phyloP scores from a whole-genome alignment of 768 basidiomycete genomes.

The Suillus weaverae region DNA sequence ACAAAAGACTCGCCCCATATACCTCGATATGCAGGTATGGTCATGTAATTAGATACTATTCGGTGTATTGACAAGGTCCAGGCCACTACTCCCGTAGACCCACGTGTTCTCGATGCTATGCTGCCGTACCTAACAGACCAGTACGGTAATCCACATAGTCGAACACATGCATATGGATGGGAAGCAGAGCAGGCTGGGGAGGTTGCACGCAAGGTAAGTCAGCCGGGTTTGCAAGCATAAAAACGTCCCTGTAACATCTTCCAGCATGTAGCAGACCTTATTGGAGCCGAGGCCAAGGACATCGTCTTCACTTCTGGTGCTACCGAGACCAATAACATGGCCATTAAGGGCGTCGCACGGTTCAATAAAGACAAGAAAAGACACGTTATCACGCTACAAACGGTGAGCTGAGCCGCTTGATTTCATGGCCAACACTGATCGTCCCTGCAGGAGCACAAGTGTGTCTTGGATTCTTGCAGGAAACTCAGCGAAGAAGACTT shows the following conservation, averaged over 20 bases:
- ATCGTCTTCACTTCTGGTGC: conserved; percentile 97
- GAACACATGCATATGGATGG: conserved; percentile 99
- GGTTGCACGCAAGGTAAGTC: conserved; percentile 74
- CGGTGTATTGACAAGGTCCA: conserved; percentile 31
- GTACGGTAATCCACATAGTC: conserved; percentile 96
- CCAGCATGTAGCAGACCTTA: conserved; percentile 86
- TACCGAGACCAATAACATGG: conserved; percentile 97
- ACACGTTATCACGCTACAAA: conserved; percentile 94
- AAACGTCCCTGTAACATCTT: conserved; percentile 4
- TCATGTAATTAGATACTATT: not conserved
- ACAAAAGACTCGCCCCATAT: conserved; percentile 83
- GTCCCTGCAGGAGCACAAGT: conserved; percentile 88
- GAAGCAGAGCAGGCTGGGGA: conserved; percentile 96
- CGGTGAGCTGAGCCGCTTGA: conserved; percentile 49
- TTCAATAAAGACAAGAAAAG: conserved; percentile 93
- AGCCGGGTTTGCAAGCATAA: conserved; percentile 12
- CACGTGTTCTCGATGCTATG: conserved; percentile 96
- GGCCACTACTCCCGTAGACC: conserved; percentile 98
- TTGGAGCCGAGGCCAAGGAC: conserved; percentile 94
- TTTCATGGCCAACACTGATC: not conserved
- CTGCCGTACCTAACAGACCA: conserved; percentile 93
- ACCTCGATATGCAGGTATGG: conserved; percentile 94
- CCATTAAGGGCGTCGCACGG: conserved; percentile 93
- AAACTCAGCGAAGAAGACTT: conserved; percentile 96
- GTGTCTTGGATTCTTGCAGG: conserved; percentile 96